Base-by-base conservation (phyloP, 352 stramenopile genomes). In the Phytophthora pini region DNA sequence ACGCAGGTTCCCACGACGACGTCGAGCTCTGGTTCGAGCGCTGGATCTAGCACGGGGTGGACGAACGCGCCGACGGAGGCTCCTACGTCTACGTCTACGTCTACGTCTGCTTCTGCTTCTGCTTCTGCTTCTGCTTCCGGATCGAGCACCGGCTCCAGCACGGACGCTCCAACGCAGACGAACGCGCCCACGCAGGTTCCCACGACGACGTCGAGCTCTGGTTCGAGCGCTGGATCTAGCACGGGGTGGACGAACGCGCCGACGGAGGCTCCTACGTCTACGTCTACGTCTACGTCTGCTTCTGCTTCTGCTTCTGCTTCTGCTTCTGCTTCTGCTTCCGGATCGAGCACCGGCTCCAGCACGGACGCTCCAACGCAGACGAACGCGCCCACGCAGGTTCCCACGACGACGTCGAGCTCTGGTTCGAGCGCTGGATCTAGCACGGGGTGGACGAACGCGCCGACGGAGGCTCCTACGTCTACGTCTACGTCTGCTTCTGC, bases 1-100 rank as follows among this genome's bases (percentile, higher is more conserved):
- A 58, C 34, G 8, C 11, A 52, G 38, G 8, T 12, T 20, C 47
- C 57, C n/a, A 59, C 57, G 17, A 27, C 47, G 32, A 17, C 36
- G 5, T 63, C 43, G 27, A 36, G 15, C 32, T 52, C 47, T 40
- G 32, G 32, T 10, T 48, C 48, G 10, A 55, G 31, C 31, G 38
- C 49, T 57, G 56, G 43, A 45, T 45, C 39, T 17, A 45, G 13
- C n/a, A 20, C 39, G 39, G 11, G 17, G 34, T 20, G 7, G 20
- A 40, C 34, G 34, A 15, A 1, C 34, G 34, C 34, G 40, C 17
- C 45, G 7, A 67, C 59, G 40, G 10, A 55, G 3, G 38, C n/a
- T 13, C 59, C 60, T 12, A 61, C 11, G 8, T 38, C 36, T 15
- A 22, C 36, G 36, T 43, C 36, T n/a, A n/a, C n/a, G n/a, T n/a